A percentile compares a stretch with the other conserved stretches of the same genome.
Evolutionary conservation across 1,284 basidiomycete genomes (phyloP).

Genomic region (Leccinum solheimii): DNA sequence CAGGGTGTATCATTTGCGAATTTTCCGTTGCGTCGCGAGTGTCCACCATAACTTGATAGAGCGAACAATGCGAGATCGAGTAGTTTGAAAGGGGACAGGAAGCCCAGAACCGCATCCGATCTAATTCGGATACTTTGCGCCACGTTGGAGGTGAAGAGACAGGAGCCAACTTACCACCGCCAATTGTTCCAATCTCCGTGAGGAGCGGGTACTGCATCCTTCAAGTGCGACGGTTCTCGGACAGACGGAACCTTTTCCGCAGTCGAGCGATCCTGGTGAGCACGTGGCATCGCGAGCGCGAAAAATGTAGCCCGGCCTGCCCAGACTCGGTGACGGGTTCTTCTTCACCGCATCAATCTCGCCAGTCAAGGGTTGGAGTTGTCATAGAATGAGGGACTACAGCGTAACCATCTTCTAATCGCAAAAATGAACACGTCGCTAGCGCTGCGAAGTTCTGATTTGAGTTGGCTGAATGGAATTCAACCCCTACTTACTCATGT

Average conservation of each 20-base stretch:
- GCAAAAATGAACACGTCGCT: background rate
- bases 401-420: conserved; percentile 9
- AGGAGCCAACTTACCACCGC: conserved; percentile 9
- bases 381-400: conserved; percentile 17
- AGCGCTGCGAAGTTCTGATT: conserved; percentile 5
- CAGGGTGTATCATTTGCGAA: conserved; percentile 5
- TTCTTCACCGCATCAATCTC: background rate
- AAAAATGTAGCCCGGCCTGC: conserved; percentile 13
- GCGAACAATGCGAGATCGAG: conserved; percentile 29
- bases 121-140: conserved; percentile 6
- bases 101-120: conserved; percentile 1
- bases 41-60: conserved; percentile 21
- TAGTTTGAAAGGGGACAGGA: conserved; percentile 15
- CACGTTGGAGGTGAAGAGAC: conserved; percentile 7
- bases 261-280: conserved; percentile 7
- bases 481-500: conserved; percentile 6
- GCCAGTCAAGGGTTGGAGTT: background rate
- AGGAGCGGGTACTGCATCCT: conserved; percentile 2
- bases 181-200: conserved; percentile 8
- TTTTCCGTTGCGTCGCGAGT: conserved; percentile 1
- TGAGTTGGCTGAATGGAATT: background rate
- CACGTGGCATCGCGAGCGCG: background rate
- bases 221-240: background rate
- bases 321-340: background rate
- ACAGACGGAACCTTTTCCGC: conserved; percentile 11